Evolutionary conservation across 352 stramenopile genomes (phyloP).

Genomic region (Phytophthora sp.): DNA sequence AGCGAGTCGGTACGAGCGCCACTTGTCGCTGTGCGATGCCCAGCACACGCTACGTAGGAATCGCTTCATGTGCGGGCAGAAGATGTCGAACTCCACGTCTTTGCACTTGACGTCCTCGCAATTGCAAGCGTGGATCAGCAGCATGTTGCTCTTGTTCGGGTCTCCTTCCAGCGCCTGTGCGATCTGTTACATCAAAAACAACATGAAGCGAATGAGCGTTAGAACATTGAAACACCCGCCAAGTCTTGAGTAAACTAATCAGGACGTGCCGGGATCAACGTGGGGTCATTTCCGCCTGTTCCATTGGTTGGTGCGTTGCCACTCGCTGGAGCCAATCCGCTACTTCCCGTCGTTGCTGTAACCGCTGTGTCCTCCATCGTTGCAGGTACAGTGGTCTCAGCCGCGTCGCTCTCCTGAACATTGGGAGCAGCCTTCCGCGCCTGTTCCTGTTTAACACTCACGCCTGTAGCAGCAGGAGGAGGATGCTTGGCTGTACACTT

Average conservation of each 20-base stretch:
- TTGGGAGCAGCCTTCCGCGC: background rate
- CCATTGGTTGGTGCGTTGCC: slow-evolving; percentile 1
- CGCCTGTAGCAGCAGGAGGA: background rate
- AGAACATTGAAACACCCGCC: background rate
- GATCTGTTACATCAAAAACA: slow-evolving; percentile 39
- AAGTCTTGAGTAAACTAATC: no score
- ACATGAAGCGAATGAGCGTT: background rate
- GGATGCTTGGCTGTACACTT: slow-evolving; percentile 35
- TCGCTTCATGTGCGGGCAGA: slow-evolving; percentile 71
- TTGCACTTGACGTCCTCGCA: slow-evolving; percentile 55
- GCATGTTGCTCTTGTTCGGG: slow-evolving; percentile 50
- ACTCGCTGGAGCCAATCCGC: background rate
- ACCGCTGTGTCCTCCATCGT: no score
- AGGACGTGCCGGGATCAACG: slow-evolving; percentile 30
- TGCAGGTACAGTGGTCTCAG: no score
- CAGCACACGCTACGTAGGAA: slow-evolving; percentile 72
- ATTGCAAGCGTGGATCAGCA: slow-evolving; percentile 66
- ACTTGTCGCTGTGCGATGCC: slow-evolving; percentile 66
- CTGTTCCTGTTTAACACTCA: slow-evolving; percentile 34
- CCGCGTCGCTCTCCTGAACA: background rate
- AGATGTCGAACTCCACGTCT: slow-evolving; percentile 43
- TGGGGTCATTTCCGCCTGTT: slow-evolving; percentile 17
- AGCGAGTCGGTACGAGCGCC: slow-evolving; percentile 54
- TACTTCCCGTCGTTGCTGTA: background rate
- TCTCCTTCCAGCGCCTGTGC: slow-evolving; percentile 47